These are phyloP conservation scores for Rosa persica DNA, from an alignment of 306 rosid genomes.

Conservation along the genomic window DNA sequence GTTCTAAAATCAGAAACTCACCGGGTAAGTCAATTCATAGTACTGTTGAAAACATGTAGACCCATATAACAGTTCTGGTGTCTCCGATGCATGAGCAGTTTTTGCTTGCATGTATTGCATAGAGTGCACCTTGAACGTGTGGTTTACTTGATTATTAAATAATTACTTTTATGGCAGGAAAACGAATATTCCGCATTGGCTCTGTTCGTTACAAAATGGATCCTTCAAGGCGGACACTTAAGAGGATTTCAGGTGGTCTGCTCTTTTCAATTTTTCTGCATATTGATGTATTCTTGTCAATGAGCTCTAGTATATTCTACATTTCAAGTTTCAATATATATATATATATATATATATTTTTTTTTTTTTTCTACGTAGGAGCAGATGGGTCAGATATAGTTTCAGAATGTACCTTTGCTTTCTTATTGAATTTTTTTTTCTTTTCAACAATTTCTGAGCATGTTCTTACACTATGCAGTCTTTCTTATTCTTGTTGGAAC, in stretches of 20 bases:
- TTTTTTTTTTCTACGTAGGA: background rate
- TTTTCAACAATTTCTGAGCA: background rate
- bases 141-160: slow-evolving; percentile 29
- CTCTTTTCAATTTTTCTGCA: slow-evolving; percentile 9
- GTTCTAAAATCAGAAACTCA: slow-evolving; percentile 56
- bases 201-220: slow-evolving; percentile 77
- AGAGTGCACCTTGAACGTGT: slow-evolving; percentile 11
- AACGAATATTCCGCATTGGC: slow-evolving; percentile 74
- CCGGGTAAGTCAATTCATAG: slow-evolving; percentile 46
- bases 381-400: slow-evolving; percentile 1
- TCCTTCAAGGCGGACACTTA: slow-evolving; percentile 79
- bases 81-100: slow-evolving; percentile 9
- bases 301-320: slow-evolving; percentile 13
- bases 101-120: slow-evolving; percentile 2
- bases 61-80: slow-evolving; percentile 14
- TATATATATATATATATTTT: too few relatives aligned
- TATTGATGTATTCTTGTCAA: slow-evolving; percentile 7
- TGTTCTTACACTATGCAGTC: background rate
- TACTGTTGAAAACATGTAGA: slow-evolving; percentile 15
- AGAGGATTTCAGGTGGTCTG: slow-evolving; percentile 74
- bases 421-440: background rate
- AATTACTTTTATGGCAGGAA: slow-evolving; percentile 56
- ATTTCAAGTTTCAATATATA: background rate
- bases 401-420: background rate
- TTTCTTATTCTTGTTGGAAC: background rate